phyloP scores from a whole-genome alignment of 164 flowering plant species.

The Liriodendron chinense region DNA sequence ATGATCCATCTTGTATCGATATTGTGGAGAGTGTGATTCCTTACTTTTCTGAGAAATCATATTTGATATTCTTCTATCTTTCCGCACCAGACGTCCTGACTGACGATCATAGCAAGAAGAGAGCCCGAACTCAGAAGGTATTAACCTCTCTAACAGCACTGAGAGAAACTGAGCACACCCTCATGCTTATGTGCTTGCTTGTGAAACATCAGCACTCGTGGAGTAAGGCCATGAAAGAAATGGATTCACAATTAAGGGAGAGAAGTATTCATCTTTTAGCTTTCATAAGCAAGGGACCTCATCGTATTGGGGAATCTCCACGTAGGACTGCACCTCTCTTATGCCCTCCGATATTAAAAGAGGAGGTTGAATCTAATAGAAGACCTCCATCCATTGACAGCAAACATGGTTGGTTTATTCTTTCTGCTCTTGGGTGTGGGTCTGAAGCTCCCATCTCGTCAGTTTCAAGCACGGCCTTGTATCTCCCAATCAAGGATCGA shows the following conservation, averaged over 20 bases:
- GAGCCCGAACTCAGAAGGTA: slow-evolving; percentile 57
- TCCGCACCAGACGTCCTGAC: slow-evolving; percentile 66
- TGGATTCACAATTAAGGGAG: slow-evolving; percentile 74
- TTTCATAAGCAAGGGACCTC: slow-evolving; percentile 73
- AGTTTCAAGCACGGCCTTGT: slow-evolving; percentile 28
- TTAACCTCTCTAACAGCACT: slow-evolving; percentile 55
- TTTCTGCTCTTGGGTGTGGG: slow-evolving; percentile 48
- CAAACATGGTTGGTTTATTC: slow-evolving; percentile 83
- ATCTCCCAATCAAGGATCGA: slow-evolving; percentile 37
- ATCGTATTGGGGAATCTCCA: slow-evolving; percentile 51
- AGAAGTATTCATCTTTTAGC: slow-evolving; percentile 86
- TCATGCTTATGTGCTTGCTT: slow-evolving; percentile 64
- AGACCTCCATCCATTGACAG: slow-evolving; percentile 62
- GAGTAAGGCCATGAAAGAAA: slow-evolving; percentile 63
- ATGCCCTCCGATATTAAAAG: slow-evolving; percentile 60
- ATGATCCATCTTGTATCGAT: slow-evolving; percentile 38
- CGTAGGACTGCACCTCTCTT: slow-evolving; percentile 45
- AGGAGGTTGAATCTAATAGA: slow-evolving; percentile 53
- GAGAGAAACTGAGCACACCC: slow-evolving; percentile 70
- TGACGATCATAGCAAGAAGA: slow-evolving; percentile 68
- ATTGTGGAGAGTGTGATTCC: slow-evolving; percentile 52
- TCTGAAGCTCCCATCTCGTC: slow-evolving; percentile 32
- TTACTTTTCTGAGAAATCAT: slow-evolving; percentile 62
- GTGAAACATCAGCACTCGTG: slow-evolving; percentile 66
- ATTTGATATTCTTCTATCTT: slow-evolving; percentile 57